phyloP scores from a whole-genome alignment of 106 monocot genomes.

The Dendrobium catenatum region DNA sequence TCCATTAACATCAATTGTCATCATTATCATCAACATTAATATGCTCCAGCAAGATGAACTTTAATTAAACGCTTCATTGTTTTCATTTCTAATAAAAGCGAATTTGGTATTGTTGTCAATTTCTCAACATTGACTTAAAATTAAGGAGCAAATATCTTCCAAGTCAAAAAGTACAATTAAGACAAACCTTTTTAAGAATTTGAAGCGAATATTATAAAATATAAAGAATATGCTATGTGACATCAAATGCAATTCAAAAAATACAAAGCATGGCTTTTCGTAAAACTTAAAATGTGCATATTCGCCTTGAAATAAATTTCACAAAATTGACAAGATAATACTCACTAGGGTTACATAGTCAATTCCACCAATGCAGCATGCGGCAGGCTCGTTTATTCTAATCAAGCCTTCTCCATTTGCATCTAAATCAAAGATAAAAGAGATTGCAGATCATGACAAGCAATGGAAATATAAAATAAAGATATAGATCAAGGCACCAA shows the following conservation, averaged over 20 bases:
- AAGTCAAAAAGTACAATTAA: background rate
- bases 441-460: background rate
- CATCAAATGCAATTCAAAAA: background rate
- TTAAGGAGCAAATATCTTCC: background rate
- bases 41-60: background rate
- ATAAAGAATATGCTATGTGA: background rate
- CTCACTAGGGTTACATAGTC: slow-evolving; percentile 84
- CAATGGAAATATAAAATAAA: background rate
- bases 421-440: slow-evolving; percentile 27
- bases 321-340: background rate
- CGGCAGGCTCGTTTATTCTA: slow-evolving; percentile 11
- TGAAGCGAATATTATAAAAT: background rate
- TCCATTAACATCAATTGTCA: background rate
- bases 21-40: background rate
- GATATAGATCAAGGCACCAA: slow-evolving; percentile 1
- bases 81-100: background rate
- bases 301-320: background rate
- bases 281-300: background rate
- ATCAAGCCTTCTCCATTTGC: slow-evolving; percentile 8
- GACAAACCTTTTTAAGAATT: background rate
- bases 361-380: slow-evolving; percentile 79
- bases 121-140: background rate
- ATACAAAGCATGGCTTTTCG: background rate
- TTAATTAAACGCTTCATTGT: background rate
- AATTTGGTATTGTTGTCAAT: background rate